Percentiles rank a stretch among this genome's conserved stretches.
These are phyloP conservation scores for Pleurotus cornucopiae DNA, from an alignment of 768 basidiomycete genomes.

Conservation along the genomic window DNA sequence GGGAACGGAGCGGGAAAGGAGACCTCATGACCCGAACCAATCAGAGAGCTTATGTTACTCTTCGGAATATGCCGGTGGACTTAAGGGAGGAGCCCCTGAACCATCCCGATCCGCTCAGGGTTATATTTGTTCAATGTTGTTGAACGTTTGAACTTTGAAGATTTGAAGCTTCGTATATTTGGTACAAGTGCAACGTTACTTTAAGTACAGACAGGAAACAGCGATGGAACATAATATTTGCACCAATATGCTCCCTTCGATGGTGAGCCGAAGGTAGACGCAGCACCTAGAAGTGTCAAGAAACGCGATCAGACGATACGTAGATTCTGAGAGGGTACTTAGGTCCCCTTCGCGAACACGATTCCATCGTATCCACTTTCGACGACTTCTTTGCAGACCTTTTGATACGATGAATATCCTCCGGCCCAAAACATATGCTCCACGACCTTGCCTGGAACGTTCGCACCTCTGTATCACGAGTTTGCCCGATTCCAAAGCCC, in stretches of 20 bases:
- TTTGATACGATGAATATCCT: constrained; percentile 9
- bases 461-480: constrained; percentile 14
- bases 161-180: too few relatives aligned
- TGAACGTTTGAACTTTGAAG: too few relatives aligned
- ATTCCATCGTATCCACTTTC: constrained; percentile 15
- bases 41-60: background rate
- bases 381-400: constrained; percentile 7
- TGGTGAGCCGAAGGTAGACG: too few relatives aligned
- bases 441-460: constrained; percentile 12
- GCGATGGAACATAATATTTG: too few relatives aligned
- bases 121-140: too few relatives aligned
- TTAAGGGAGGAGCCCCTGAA: background rate
- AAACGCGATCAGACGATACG: too few relatives aligned
- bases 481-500: constrained; percentile 8
- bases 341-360: background rate
- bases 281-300: too few relatives aligned
- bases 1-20: background rate
- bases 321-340: too few relatives aligned
- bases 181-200: too few relatives aligned
- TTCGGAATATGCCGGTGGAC: background rate
- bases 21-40: background rate
- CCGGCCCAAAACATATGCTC: constrained; percentile 12
- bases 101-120: too few relatives aligned
- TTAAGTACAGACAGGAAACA: too few relatives aligned
- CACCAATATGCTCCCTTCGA: too few relatives aligned